A percentile compares a stretch with the other conserved stretches of the same genome.
phyloP scores from a whole-genome alignment of 306 rosid genomes.

The Quercus parvula region DNA sequence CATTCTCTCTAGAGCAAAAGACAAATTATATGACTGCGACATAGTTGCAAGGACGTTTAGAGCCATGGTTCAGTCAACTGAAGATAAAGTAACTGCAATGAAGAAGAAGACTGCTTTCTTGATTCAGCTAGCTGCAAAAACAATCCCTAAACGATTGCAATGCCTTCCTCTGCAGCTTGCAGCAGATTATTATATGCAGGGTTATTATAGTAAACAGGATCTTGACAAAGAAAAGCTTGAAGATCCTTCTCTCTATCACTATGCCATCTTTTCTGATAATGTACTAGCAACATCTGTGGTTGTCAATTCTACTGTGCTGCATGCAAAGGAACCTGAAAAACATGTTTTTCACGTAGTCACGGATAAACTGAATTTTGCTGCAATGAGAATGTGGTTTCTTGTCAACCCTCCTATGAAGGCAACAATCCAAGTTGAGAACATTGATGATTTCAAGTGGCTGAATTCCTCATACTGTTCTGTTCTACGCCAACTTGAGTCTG shows the following conservation, averaged over 20 bases:
- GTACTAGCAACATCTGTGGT: slow-evolving; percentile 94
- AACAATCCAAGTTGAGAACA: slow-evolving; percentile 73
- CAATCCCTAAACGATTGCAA: slow-evolving; percentile 83
- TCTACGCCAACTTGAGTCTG: slow-evolving; percentile 91
- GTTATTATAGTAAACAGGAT: slow-evolving; percentile 51
- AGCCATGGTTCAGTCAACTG: slow-evolving; percentile 87
- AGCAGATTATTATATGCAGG: slow-evolving; percentile 71
- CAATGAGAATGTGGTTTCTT: slow-evolving; percentile 95
- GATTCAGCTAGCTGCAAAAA: slow-evolving; percentile 93
- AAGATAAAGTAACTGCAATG: slow-evolving; percentile 59
- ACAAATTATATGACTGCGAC: slow-evolving; percentile 72
- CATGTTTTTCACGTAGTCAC: slow-evolving; percentile 96
- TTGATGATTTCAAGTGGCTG: slow-evolving; percentile 95
- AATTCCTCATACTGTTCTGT: slow-evolving; percentile 97
- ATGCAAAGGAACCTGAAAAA: slow-evolving; percentile 81
- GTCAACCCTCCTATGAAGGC: slow-evolving; percentile 76
- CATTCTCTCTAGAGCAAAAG: slow-evolving; percentile 80
- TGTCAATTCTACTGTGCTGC: slow-evolving; percentile 81
- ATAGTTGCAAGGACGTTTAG: slow-evolving; percentile 73
- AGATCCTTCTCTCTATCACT: slow-evolving; percentile 83
- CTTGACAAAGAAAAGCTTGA: slow-evolving; percentile 55
- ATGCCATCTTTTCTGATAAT: slow-evolving; percentile 94
- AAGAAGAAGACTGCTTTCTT: slow-evolving; percentile 85
- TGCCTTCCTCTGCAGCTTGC: slow-evolving; percentile 90
- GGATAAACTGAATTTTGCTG: slow-evolving; percentile 81